A percentile compares a stretch with the other conserved stretches of the same genome.
Evolutionary conservation across 768 basidiomycete genomes (phyloP).

Genomic region (Kondoa subrosea): DNA sequence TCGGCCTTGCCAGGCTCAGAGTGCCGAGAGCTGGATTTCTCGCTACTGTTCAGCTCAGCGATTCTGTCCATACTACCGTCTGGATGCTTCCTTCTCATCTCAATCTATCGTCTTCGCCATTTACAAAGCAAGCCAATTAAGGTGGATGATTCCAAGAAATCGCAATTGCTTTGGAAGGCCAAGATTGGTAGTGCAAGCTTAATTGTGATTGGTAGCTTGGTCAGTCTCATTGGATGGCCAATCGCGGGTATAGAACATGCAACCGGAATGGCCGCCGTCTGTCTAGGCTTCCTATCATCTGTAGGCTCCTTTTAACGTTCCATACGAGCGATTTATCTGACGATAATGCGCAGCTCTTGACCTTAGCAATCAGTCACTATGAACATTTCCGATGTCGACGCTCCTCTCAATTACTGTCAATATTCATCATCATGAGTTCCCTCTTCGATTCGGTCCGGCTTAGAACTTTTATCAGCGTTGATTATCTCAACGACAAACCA

Average conservation of each 20-base stretch:
- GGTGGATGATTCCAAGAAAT: not conserved
- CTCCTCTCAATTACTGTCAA: not conserved
- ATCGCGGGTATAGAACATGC: not conserved
- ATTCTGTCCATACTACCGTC: not conserved
- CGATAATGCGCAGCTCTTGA: not conserved
- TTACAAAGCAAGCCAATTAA: not conserved
- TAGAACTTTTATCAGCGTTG: not conserved
- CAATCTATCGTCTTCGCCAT: not conserved
- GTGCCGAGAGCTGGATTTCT: not conserved
- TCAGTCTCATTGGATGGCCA: not conserved
- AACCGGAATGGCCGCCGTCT: not conserved
- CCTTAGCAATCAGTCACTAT: not conserved
- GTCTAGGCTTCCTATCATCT: not conserved
- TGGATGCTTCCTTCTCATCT: not conserved
- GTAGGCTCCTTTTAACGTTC: not conserved
- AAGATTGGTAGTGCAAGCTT: not conserved
- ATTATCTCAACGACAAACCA: not conserved
- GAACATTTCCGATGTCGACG: not conserved
- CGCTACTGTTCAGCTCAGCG: not conserved
- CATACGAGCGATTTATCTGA: not conserved
- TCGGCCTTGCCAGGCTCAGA: not conserved
- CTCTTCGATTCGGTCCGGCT: not conserved
- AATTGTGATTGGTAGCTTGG: not conserved
- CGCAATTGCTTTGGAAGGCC: not conserved
- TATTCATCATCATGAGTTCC: not conserved